Evolutionary conservation across 164 flowering plant genomes (phyloP), one percentile per base, ranked within the genome.

Genomic region (Paratinospora sagittata): DNA sequence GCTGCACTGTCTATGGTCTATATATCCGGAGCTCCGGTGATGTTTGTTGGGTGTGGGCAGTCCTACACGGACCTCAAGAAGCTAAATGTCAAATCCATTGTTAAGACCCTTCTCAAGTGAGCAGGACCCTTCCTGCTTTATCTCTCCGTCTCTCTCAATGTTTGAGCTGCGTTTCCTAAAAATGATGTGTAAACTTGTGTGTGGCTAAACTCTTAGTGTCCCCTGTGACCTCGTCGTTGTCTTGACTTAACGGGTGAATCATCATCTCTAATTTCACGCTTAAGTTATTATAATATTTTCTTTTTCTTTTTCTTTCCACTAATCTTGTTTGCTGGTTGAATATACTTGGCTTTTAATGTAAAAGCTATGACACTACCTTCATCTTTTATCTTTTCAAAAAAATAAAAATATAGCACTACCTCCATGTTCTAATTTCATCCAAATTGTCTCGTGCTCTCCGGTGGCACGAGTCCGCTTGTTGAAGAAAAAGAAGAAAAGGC

Each of bases 11-110:
- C 97, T 11, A 95, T 95, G 98, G 99, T 95, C 21, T 95, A 95
- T 81, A 83, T 92, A 19, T 95, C 99, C 19, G 97, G 99, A 67
- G 86, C 99, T 62, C 99, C 99, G 0, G 96, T 92, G 57, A 95
- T 95, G 96, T 95, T 95, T 60, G 97, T 95, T 65, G 98, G 99
- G 45, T 95, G 97, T 70, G 99, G 99, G 12, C 99, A 95, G 78
- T 91, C 94, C 4, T 95, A 95, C 72, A 85, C 96, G 0, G 96
- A 95, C 76, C 87, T 91, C 73, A 92, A 92, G 87, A 92, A 92
- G 78, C 92, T 95, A 16, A 87, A 95, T 47, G 94, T 87, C 66
- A 92, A 91, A 70, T 82, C 96, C 47, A 92, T 95, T n/a, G 96
- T 89, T 21, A 90, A 92, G 82, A 95, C 96, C 24, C 97, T 94